A percentile compares a stretch with the other conserved stretches of the same genome.
Conservation (phyloP, 1,139 yeast genomes). For the Arxiozyma slooffiae region DNA sequence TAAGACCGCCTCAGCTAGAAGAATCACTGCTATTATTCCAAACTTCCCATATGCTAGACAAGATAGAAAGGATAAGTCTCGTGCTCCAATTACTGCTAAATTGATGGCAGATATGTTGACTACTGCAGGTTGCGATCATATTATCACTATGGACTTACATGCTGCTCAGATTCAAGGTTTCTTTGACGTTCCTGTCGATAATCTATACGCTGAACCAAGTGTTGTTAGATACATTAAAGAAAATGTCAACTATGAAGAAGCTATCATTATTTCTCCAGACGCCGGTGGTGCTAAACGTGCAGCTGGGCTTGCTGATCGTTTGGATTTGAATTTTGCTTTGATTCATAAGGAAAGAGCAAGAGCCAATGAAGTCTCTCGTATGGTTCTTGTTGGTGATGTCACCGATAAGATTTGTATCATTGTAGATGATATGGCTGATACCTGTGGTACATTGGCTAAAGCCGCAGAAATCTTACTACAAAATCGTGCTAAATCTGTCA, state of each 20-base stretch:
- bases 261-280: slow-evolving; percentile 90
- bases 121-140: slow-evolving; percentile 95
- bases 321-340: slow-evolving; percentile 88
- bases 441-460: slow-evolving; percentile 93
- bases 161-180: slow-evolving; percentile 98
- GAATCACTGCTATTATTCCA: slow-evolving; percentile 92
- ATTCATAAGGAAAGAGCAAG: slow-evolving; percentile 94
- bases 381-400: slow-evolving; percentile 97
- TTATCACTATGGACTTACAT: slow-evolving; percentile 93
- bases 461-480: slow-evolving; percentile 85
- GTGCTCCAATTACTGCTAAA: slow-evolving; percentile 97
- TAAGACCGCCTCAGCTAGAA: slow-evolving; percentile 87
- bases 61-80: slow-evolving; percentile 88
- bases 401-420: slow-evolving; percentile 75
- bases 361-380: slow-evolving; percentile 86
- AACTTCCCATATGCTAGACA: slow-evolving; percentile 96
- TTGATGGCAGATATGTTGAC: slow-evolving; percentile 90
- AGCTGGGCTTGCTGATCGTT: slow-evolving; percentile 85
- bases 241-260: slow-evolving; percentile 53
- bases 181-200: slow-evolving; percentile 95
- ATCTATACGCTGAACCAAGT: slow-evolving; percentile 90
- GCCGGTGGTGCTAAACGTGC: slow-evolving; percentile 99
- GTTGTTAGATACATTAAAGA: slow-evolving; percentile 82
- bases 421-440: slow-evolving; percentile 98
- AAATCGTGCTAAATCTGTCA: slow-evolving; percentile 73